A percentile compares a stretch with the other conserved stretches of the same genome.
phyloP scores from a whole-genome alignment of 495 filamentous ascomycete genomes.

The Neurospora sp. region DNA sequence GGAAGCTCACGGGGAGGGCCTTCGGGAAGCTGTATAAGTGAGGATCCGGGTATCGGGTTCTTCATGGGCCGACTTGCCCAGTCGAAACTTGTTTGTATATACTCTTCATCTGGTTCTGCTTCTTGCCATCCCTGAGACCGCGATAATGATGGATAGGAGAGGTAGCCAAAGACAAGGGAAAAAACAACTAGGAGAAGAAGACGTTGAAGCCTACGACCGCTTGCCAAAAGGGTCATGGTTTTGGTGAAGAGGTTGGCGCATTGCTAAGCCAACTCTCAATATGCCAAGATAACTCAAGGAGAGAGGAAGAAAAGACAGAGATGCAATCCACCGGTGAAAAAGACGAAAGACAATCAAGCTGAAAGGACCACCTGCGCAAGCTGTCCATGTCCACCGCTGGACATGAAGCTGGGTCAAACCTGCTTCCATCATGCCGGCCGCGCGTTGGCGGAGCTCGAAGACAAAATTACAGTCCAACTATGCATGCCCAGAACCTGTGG shows the following conservation, averaged over 20 bases:
- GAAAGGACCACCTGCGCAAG: background rate
- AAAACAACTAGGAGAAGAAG: slow-evolving; percentile 12
- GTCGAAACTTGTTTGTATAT: slow-evolving; percentile 30
- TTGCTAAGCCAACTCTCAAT: background rate
- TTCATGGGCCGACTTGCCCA: slow-evolving; percentile 28
- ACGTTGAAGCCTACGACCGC: slow-evolving; percentile 16
- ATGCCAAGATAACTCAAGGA: background rate
- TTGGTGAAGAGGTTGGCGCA: slow-evolving; percentile 8
- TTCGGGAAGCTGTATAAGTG: slow-evolving; percentile 21
- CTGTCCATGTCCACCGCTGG: background rate
- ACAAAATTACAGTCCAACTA: background rate
- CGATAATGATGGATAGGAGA: background rate
- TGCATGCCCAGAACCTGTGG: background rate
- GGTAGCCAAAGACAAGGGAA: slow-evolving; percentile 13
- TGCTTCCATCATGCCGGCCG: background rate
- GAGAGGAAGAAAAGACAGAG: background rate
- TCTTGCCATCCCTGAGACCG: background rate
- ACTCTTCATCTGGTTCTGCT: slow-evolving; percentile 2
- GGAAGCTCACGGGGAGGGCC: slow-evolving; percentile 26
- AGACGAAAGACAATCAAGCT: background rate
- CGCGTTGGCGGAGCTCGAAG: background rate
- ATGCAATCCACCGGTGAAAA: background rate
- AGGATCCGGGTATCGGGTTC: slow-evolving; percentile 24
- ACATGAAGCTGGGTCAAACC: background rate
- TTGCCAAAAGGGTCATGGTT: slow-evolving; percentile 17